Evolutionary conservation across 352 stramenopile species (phyloP).

Genomic region (Phytophthora nicotianae): DNA sequence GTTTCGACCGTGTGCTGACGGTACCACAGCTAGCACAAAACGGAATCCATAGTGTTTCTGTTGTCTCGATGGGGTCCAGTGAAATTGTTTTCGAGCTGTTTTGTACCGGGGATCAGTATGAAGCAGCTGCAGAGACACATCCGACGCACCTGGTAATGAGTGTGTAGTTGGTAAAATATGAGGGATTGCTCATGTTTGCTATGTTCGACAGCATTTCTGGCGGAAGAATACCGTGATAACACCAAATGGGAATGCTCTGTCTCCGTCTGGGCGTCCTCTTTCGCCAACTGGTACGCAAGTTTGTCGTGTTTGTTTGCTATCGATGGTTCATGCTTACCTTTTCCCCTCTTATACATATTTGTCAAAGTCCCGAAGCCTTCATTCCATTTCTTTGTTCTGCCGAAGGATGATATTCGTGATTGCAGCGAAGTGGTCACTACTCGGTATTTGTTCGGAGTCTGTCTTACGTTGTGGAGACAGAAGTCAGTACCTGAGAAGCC

Average conservation of each 20-base stretch:
- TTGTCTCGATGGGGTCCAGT: constrained; percentile 17
- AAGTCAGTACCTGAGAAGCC: not conserved
- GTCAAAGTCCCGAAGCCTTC: constrained; percentile 20
- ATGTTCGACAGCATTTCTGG: constrained; percentile 44
- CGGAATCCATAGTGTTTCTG: constrained; percentile 31
- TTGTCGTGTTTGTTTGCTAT: not conserved
- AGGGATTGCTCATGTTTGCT: not conserved
- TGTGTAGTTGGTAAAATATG: not conserved
- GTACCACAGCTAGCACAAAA: constrained; percentile 18
- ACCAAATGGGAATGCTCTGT: constrained; percentile 8
- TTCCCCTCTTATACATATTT: not conserved
- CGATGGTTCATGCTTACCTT: constrained; percentile 4
- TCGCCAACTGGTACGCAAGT: constrained; percentile 7
- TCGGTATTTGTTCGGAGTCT: constrained; percentile 42
- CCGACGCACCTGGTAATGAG: constrained; percentile 33
- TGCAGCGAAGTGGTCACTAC: not conserved
- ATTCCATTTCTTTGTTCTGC: constrained; percentile 56
- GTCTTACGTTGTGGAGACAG: constrained; percentile 41
- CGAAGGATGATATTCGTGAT: not conserved
- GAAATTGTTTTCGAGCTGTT: constrained; percentile 32
- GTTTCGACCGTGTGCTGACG: constrained; percentile 17
- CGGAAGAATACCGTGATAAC: constrained; percentile 32
- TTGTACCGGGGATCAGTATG: constrained; percentile 24
- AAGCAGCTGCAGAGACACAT: constrained; percentile 16
- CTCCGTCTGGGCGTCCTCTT: constrained; percentile 14